phyloP scores from a whole-genome alignment of 495 filamentous ascomycete genomes.

The Penicillium pulvis region DNA sequence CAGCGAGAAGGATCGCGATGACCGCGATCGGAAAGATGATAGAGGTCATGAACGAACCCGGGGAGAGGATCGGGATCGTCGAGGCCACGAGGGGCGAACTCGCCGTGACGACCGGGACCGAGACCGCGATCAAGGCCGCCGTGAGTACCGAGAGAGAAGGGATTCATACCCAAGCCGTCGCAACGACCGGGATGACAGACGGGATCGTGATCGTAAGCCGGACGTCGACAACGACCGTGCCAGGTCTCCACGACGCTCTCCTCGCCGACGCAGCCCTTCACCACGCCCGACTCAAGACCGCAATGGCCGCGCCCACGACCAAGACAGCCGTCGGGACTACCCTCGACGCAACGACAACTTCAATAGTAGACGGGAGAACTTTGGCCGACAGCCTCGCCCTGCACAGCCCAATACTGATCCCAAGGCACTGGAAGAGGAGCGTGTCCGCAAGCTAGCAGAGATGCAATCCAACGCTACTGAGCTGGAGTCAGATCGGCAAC shows the following conservation, averaged over 20 bases:
- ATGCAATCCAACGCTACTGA: conserved; percentile 87
- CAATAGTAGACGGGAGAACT: conserved; percentile 23
- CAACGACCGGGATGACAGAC: conserved; percentile 32
- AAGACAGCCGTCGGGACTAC: conserved; percentile 21
- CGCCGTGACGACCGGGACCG: conserved; percentile 27
- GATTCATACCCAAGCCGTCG: conserved; percentile 26
- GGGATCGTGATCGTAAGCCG: conserved; percentile 23
- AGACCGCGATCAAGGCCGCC: conserved; percentile 7
- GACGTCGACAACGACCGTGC: conserved; percentile 21
- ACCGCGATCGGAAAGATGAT: conserved; percentile 13
- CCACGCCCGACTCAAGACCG: conserved; percentile 14
- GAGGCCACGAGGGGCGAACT: conserved; percentile 16
- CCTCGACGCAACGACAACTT: conserved; percentile 15
- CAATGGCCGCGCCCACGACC: conserved; percentile 9
- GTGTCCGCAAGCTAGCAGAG: conserved; percentile 67
- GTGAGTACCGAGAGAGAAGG: conserved; percentile 18
- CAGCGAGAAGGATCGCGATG: conserved; percentile 29
- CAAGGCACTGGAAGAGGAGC: conserved; percentile 42
- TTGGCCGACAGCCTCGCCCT: conserved; percentile 19
- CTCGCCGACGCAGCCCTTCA: conserved; percentile 8
- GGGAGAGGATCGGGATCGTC: conserved; percentile 25
- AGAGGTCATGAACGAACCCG: conserved; percentile 19
- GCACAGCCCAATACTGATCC: conserved; percentile 20
- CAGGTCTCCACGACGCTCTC: conserved; percentile 26
- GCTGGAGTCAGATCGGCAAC: conserved; percentile 72